These are phyloP conservation scores for Senna tora DNA, from an alignment of 306 rosid genomes.

Conservation along the genomic window DNA sequence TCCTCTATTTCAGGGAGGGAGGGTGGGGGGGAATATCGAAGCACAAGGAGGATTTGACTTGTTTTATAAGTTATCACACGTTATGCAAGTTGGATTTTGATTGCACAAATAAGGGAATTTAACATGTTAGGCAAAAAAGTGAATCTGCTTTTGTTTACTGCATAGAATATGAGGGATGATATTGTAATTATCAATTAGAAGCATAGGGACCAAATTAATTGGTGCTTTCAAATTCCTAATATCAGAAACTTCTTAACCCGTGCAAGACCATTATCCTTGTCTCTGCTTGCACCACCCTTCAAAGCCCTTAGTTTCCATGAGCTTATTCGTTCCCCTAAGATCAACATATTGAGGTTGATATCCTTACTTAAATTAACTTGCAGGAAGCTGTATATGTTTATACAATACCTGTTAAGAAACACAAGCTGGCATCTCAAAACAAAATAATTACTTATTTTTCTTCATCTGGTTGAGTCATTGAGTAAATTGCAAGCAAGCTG, in stretches of 20 bases:
- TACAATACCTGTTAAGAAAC: not conserved
- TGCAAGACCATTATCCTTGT: constrained; percentile 7
- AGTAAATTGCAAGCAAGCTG: constrained; percentile 5
- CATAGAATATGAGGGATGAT: not conserved
- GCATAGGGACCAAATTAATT: constrained; percentile 20
- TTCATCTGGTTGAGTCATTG: constrained; percentile 16
- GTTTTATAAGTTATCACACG: constrained; percentile 1
- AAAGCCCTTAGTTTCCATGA: not conserved
- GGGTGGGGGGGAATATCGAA: not conserved
- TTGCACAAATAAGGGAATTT: not conserved
- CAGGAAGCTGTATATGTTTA: constrained; percentile 16
- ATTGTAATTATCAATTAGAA: not conserved
- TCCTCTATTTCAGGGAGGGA: not conserved
- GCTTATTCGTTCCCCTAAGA: not conserved
- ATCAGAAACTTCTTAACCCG: constrained; percentile 1
- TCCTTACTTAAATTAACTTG: not conserved
- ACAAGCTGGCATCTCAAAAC: not conserved
- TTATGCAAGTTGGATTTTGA: constrained; percentile 23
- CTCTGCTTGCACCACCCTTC: constrained; percentile 12
- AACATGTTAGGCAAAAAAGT: constrained; percentile 4
- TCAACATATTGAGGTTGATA: constrained; percentile 7
- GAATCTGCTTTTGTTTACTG: constrained; percentile 24
- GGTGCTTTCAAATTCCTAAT: constrained; percentile 5
- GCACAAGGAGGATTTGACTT: constrained; percentile 27
- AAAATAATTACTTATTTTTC: not conserved